Evolutionary conservation across 202 grass and related monocot species (phyloP), one percentile per base, ranked within the genome.

Genomic region (Digitaria exilis): DNA sequence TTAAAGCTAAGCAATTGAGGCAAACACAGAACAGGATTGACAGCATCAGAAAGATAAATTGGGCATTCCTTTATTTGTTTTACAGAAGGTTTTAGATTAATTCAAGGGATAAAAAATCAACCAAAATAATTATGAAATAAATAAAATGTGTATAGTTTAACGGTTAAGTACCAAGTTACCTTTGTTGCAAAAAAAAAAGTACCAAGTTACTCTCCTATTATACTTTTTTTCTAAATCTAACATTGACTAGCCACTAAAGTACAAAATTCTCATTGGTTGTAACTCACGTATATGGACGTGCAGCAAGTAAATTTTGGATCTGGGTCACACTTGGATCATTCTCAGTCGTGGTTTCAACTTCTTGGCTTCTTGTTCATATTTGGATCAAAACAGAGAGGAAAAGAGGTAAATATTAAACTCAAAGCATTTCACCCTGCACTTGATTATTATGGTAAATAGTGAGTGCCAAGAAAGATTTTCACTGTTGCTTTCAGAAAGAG

Each of bases 241-340:
- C 28, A 31, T n/a, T 78, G 21, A 64, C 42, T 65, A 73, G 2
- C 10, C 8, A 73, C 43, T 51, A 13, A 30, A 35, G 48, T 46
- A 57, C 34, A 68, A 37, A 68, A 68, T 16, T 70, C 13, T 35
- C 4, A 34, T 68, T 21, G 8, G 10, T 69, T n/a, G 61, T 79
- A 42, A 79, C 44, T 70, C 29, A 6, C 22, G 42, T 44, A 7
- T 46, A 80, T 65, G 76, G 76, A 55, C 32, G 21, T 34, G 46
- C 84, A 86, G 76, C 75, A 49, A 86, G 34, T 45, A 86, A 30
- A 50, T 83, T 83, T 83, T 83, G 70, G 80, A 83, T 83, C 30
- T 83, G 80, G 80, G 3, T 83, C 21, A 42, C 1, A 4, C 51
- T 83, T 30, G 80, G 80, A 52, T 83, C 80, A 7, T 83, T 83